Percentiles rank a stretch among this genome's conserved stretches.
phyloP scores from a whole-genome alignment of 768 basidiomycete genomes.

The Mycena alexandri region DNA sequence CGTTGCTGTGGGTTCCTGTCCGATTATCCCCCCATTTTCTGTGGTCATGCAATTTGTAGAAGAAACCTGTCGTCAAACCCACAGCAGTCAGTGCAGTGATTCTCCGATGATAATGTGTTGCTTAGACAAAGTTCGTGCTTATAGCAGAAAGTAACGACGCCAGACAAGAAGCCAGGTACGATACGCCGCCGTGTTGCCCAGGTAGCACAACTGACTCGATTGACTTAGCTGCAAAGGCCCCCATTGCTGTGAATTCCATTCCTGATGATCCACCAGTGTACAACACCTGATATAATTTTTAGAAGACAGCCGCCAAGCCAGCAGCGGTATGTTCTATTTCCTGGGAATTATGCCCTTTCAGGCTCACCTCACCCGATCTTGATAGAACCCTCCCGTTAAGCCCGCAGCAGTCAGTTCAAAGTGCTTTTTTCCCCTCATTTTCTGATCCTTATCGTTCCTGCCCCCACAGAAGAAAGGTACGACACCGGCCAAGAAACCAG shows the following conservation, averaged over 20 bases:
- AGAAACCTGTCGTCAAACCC: constrained; percentile 2
- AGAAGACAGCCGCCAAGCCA: constrained; percentile 7
- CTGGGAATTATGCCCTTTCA: background rate
- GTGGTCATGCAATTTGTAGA: background rate
- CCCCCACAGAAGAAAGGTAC: constrained; percentile 3
- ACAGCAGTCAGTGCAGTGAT: background rate
- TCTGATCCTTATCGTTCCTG: background rate
- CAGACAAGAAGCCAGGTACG: constrained; percentile 1
- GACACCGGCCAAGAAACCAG: constrained; percentile 4
- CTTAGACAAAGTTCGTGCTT: constrained; percentile 3
- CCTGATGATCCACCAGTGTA: background rate
- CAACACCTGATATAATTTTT: constrained; percentile 9
- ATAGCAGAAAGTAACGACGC: background rate
- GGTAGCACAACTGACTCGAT: background rate
- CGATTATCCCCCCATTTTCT: constrained; percentile 1
- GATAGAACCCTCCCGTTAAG: constrained; percentile 7
- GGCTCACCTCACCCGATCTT: background rate
- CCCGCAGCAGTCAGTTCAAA: background rate
- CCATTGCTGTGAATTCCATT: constrained; percentile 1
- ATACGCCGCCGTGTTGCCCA: background rate
- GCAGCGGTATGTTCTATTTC: constrained; percentile 6
- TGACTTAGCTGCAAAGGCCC: constrained; percentile 2
- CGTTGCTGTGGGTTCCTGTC: constrained; percentile 1
- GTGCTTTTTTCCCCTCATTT: background rate
- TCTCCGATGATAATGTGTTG: background rate